These are phyloP conservation scores for Fusarium sp. DNA, from an alignment of 2,329 filamentous ascomycete genomes.

Conservation along the genomic window DNA sequence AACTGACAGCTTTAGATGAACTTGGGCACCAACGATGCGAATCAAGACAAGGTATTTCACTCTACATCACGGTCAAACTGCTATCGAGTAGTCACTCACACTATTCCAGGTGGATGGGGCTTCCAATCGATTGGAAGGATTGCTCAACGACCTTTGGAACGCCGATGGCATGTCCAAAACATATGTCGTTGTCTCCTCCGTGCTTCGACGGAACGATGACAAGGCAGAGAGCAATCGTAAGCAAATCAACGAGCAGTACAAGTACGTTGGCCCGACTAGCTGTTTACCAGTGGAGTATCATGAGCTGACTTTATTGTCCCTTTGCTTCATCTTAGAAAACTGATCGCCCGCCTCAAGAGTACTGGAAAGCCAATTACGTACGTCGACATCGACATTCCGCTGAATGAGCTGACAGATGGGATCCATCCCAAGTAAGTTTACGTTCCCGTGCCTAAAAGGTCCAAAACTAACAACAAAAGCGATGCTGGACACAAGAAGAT, in stretches of 20 bases:
- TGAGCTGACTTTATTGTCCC: no score
- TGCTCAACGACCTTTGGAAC: background rate
- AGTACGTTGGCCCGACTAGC: background rate
- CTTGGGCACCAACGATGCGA: background rate
- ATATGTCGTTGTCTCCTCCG: constrained; percentile 1
- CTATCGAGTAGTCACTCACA: background rate
- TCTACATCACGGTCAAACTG: background rate
- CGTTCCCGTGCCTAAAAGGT: no score
- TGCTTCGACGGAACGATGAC: background rate
- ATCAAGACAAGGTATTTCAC: background rate
- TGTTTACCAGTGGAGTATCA: no score
- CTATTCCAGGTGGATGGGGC: background rate
- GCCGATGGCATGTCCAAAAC: constrained; percentile 1
- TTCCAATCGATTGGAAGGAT: background rate
- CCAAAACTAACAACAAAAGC: background rate
- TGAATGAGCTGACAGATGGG: background rate
- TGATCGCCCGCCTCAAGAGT: background rate
- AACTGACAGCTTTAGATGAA: background rate
- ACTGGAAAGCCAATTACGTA: background rate
- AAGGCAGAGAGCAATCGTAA: background rate
- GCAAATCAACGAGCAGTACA: constrained; percentile 2
- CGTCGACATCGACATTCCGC: background rate
- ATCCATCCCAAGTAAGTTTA: constrained; percentile 5
- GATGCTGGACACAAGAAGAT: constrained; percentile 6
- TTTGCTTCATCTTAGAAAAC: no score